These are phyloP conservation scores for Marsdenia floribunda DNA, from an alignment of 257 asterid species.

Conservation along the genomic window DNA sequence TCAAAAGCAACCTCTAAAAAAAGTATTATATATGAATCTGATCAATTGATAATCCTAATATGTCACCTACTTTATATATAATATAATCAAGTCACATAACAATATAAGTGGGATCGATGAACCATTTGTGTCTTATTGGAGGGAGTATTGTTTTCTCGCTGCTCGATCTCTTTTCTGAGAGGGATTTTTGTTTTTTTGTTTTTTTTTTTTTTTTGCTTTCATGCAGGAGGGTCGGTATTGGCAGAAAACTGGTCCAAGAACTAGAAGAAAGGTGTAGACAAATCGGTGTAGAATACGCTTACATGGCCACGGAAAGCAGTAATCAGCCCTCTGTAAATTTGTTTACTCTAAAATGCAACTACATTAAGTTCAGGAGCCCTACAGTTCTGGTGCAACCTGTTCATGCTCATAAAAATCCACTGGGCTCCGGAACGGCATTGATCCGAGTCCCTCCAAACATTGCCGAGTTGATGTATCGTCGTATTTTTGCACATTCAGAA, in stretches of 20 bases:
- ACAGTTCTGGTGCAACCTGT: slow-evolving; percentile 73
- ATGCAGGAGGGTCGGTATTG: slow-evolving; percentile 77
- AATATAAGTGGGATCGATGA: neutral
- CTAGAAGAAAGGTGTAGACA: slow-evolving; percentile 51
- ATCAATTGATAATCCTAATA: neutral
- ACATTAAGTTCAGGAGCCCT: slow-evolving; percentile 63
- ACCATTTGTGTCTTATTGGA: neutral
- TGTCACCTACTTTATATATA: slow-evolving; percentile 7
- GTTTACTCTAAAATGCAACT: slow-evolving; percentile 53
- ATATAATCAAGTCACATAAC: neutral
- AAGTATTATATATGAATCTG: neutral
- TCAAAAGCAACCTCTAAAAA: slow-evolving; percentile 5
- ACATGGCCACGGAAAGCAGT: slow-evolving; percentile 77
- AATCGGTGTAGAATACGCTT: slow-evolving; percentile 64
- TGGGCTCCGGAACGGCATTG: slow-evolving; percentile 33
- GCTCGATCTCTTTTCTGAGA: neutral
- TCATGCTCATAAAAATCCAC: slow-evolving; percentile 52
- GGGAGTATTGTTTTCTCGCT: too few relatives aligned
- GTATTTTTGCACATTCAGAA: slow-evolving; percentile 42
- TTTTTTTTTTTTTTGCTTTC: too few relatives aligned
- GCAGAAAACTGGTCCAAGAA: slow-evolving; percentile 54
- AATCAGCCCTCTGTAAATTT: slow-evolving; percentile 60
- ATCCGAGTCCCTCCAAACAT: slow-evolving; percentile 35
- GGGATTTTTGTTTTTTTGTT: too few relatives aligned
- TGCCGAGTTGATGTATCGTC: slow-evolving; percentile 38